Conservation (phyloP, 2,329 filamentous ascomycete genomes). For the Aspergillus vadensis region DNA sequence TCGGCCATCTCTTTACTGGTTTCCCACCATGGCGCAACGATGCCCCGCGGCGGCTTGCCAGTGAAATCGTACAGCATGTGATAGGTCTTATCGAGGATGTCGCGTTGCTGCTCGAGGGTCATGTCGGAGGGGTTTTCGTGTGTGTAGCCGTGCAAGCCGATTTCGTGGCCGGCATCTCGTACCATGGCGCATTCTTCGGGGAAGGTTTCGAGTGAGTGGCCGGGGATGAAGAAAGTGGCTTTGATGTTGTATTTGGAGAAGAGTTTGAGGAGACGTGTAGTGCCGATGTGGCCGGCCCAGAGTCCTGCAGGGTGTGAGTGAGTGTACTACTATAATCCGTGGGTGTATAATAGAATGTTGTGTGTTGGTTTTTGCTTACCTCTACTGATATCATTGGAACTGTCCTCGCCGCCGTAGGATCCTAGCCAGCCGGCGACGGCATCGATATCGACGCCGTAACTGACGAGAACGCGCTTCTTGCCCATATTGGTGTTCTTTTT, state of each 20-base stretch:
- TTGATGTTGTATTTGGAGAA: conserved; percentile 74
- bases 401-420: conserved; percentile 73
- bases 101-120: conserved; percentile 73
- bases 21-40: conserved; percentile 77
- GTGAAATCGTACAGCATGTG: conserved; percentile 71
- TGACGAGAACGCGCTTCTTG: conserved; percentile 56
- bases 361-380: conserved; percentile 43
- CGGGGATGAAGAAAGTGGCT: conserved; percentile 66
- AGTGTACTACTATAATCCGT: background rate
- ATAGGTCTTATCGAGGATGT: conserved; percentile 77
- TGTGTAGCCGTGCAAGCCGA: conserved; percentile 70
- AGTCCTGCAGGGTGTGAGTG: conserved; percentile 48
- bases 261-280: conserved; percentile 66
- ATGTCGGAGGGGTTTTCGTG: conserved; percentile 74
- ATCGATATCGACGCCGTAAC: conserved; percentile 73
- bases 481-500: conserved; percentile 21
- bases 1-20: conserved; percentile 65
- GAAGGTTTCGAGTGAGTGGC: conserved; percentile 66
- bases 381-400: conserved; percentile 70
- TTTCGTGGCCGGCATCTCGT: conserved; percentile 66
- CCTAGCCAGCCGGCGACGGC: conserved; percentile 77
- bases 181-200: conserved; percentile 65
- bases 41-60: conserved; percentile 72
- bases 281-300: conserved; percentile 69
- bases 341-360: no score